Evolutionary conservation across 23 red algal species (phyloP), one percentile per base, ranked within the genome.

Genomic region (Cyanidioschyzon merolae): DNA sequence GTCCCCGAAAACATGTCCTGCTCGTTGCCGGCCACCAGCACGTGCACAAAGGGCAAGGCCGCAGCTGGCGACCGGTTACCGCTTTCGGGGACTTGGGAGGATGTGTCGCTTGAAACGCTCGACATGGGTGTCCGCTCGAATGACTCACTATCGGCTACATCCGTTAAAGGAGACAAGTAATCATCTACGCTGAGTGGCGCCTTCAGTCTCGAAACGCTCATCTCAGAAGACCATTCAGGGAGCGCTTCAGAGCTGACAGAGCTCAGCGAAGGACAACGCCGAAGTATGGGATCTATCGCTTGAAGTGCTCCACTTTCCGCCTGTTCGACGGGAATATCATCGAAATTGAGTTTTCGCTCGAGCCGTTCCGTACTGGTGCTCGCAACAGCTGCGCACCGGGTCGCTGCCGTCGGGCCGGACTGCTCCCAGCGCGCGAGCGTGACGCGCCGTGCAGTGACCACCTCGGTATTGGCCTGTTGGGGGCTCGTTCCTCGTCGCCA

Each of bases 21-120:
- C 29, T 71, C 63, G 63, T 71, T 27, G 63, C 63, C 63, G n/a
- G 32, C n/a, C 63, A 71, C 63, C 63, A 71, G 63, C 2, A 35
- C 32, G 63, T 71, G 63, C 63, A 71, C 32, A 71, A 32, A 35
- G 3, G 63, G 63, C 12, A 12, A 25, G 12, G 63, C 29, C 29
- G 63, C n/a, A 27, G 7, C n/a, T n/a, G n/a, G n/a, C n/a, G n/a
- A n/a, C 12, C 2, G 16, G 32, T 71, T 27, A 27, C 2, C 29
- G 16, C n/a, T 27, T 7, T 27, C 16, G 16, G 7, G 7, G 63
- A 15, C 21, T 17, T 7, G 7, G 45, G 45, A 54, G 21, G 21
- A 15, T 7, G 45, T 15, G 12, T 54, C 45, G 45, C 21, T 7
- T 15, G 45, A 54, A 54, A 7, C 7, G 21, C 12, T 54, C 45